Base-by-base conservation (phyloP, 495 filamentous ascomycete species). In the Pyrenula aspistea region DNA sequence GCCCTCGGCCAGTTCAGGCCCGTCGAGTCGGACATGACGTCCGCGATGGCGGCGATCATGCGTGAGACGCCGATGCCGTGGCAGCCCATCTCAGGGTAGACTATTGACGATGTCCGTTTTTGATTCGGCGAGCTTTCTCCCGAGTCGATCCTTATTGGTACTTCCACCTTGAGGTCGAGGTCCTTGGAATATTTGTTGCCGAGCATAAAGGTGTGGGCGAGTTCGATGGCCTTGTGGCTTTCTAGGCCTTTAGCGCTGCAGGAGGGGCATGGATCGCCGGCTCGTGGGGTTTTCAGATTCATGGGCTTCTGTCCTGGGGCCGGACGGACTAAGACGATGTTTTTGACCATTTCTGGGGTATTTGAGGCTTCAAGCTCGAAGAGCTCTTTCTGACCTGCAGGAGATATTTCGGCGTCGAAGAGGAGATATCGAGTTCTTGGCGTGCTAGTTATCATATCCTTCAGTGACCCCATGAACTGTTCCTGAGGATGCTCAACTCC, bases 151-250 rank as follows among this genome's bases (percentile, higher is more conserved):
- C 60, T 61, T 10, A 68, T 60, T 23, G 63, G 51, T 8, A 71
- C 64, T 3, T 72, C 68, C 10, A 91, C 77, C 2, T 66, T 74
- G 1, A 88, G 87, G 22, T 79, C 68, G 2, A 97, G 74, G 0
- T 89, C 84, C 20, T 81, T 73, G 25, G 84, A 90, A 71, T 98
- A 98, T 24, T 91, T 80, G 0, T 88, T 92, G 19, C 92, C 91
- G 1, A 98, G 84, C 67, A 92, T 83, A 70, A 98, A 98, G 0
- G 93, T 96, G 67, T 98, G 93, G 11, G 89, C 93, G 0, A 98
- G 76, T 67, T 98, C 93, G 25, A 97, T 82, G 1, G 89, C 88
- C 52, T 75, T 82, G 49, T 86, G 82, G 4, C 84, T 73, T 20
- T 71, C 77, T n/a, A 96, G 71, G 2, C 60, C 70, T 1, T 89